Evolutionary conservation across 495 filamentous ascomycete species (phyloP), one percentile per base, ranked within the genome.

Genomic region (Penicillium crystallinum): DNA sequence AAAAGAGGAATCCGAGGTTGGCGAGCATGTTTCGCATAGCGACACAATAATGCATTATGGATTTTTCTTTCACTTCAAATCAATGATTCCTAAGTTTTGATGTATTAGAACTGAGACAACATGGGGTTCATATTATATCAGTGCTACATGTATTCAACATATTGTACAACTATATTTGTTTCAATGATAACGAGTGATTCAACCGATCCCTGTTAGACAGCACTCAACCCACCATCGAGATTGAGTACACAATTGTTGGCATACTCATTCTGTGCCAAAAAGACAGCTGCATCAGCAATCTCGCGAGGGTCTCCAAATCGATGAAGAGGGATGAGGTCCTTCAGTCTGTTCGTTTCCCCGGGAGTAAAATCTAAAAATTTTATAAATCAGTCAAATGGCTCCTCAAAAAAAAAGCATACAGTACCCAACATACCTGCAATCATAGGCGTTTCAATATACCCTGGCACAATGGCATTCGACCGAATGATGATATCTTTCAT

Each of bases 201-300:
- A 27, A 27, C 22, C 15, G 5, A 36, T 17, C 59, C 61, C 34
- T 17, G 30, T 30, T 9, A 88, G 17, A 77, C 69, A 12, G 86
- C 87, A 58, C 88, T 90, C 47, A 91, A 60, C 1, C 90, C 90
- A 15, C 90, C 90, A 64, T 95, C 90, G n/a, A 95, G 75, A 59
- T 89, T 91, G 8, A 95, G 75, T 22, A 91, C 78, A 68, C 88
- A 91, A 49, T 91, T 91, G 61, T 91, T 90, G 8, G 88, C 84
- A 63, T 91, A 95, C 38, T 80, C 64, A 66, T 90, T 93, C 25
- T 72, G 75, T n/a, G 81, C 85, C 15, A 95, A 78, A 65, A 93
- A 95, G 25, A 82, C 66, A 37, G 84, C 89, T 40, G 89, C 89
- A 53, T 90, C 84, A n/a, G 89, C 89, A 23, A 95, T 77, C 58